Base-by-base conservation (phyloP, 331 rosid species). In the Erythrophleum ivorense region DNA sequence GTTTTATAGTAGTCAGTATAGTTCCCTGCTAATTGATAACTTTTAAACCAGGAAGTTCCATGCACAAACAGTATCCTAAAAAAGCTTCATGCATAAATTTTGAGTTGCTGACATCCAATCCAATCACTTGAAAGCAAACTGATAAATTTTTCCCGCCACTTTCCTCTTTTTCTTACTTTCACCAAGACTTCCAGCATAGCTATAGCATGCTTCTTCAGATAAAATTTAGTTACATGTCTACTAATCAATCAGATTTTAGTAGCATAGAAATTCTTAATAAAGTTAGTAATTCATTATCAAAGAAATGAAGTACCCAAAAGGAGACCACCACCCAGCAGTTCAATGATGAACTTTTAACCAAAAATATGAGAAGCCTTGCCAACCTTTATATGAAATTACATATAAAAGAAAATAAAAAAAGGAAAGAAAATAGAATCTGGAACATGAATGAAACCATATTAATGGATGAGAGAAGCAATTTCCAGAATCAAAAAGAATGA, bases 401-500 rank as follows among this genome's bases (percentile, higher is more conserved):
- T 18, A 24, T 78, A 9, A 11, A 21, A 24, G 41, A 3, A 8
- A 49, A 43, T 19, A 10, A 4, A 24, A 73, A 1, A 40, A 59
- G n/a, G 29, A 81, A 40, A 21, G n/a, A 65, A 77, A 60, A 76
- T 15, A 21, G 54, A 77, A 69, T 65, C 48, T 40, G 6, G 40
- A 62, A 66, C 21, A 46, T 55, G 29, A 52, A 71, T 38, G 48
- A 62, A 60, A 43, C 59, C 60, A 73, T 54, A 34, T 34, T 68
- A 52, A 73, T 59, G 49, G 41, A 72, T 60, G 24, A 60, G 57
- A 52, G 34, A 75, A 79, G 59, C 15, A 58, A 53, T 15, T 78
- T 64, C 52, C 12, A 76, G 62, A 88, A 74, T 77, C 45, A 84
- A 59, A 24, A 58, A 59, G 63, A 76, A 62, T 45, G 75, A 52